Percentiles rank a stretch among this genome's conserved stretches.
Evolutionary conservation across 2,329 filamentous ascomycete genomes (phyloP).

Genomic region (Penicillium sp.): DNA sequence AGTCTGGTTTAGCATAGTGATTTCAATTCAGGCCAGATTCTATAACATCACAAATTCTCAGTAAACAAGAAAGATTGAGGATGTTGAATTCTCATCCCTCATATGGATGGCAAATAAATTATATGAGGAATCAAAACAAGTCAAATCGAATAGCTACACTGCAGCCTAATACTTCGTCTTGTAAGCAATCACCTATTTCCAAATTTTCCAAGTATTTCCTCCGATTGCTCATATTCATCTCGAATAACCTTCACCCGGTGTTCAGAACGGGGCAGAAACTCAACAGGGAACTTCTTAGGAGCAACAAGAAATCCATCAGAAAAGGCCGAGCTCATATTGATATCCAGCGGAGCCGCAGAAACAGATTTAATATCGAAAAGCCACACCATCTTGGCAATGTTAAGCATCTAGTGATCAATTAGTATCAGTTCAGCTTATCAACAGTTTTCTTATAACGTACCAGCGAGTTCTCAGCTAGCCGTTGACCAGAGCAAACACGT

Average conservation of each 20-base stretch:
- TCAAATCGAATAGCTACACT: neutral
- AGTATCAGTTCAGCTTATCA: neutral
- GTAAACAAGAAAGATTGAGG: too few species aligned
- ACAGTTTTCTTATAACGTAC: neutral
- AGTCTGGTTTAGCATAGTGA: too few species aligned
- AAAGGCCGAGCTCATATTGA: neutral
- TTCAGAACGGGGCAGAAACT: neutral
- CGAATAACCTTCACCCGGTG: neutral
- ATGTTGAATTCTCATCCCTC: too few species aligned
- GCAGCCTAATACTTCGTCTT: neutral
- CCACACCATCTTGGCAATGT: conserved; percentile 4
- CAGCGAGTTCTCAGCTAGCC: conserved; percentile 1
- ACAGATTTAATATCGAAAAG: neutral
- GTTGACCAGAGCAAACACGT: neutral
- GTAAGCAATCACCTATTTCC: neutral
- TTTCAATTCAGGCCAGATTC: too few species aligned
- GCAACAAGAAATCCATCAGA: conserved; percentile 1
- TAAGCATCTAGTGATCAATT: neutral
- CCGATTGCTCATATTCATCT: neutral
- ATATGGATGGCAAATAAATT: too few species aligned
- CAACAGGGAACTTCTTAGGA: conserved; percentile 2
- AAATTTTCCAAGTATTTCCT: neutral
- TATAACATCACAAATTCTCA: too few species aligned
- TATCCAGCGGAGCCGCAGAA: neutral
- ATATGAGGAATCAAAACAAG: neutral